A percentile compares a stretch with the other conserved stretches of the same genome.
phyloP scores from a whole-genome alignment of 345 rosid species.

The Acer negundo region DNA sequence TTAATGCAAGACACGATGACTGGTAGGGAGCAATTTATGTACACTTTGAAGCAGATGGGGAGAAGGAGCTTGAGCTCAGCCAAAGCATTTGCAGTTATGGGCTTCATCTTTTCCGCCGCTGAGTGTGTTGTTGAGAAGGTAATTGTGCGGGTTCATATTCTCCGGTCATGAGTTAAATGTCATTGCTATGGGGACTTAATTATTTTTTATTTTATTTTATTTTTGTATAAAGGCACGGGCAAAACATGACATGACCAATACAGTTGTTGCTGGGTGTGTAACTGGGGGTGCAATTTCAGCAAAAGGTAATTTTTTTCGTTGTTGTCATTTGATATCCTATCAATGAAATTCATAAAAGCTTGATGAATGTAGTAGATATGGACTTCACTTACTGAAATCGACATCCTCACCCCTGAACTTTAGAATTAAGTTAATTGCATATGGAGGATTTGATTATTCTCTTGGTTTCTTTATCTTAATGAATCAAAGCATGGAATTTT shows the following conservation, averaged over 20 bases:
- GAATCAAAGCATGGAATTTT: not conserved
- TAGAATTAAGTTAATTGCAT: not conserved
- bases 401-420: not conserved
- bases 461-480: not conserved
- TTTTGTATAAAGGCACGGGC: conserved; percentile 65
- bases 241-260: conserved; percentile 80
- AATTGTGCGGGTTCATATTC: conserved; percentile 14
- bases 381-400: not conserved
- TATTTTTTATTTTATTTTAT: not conserved
- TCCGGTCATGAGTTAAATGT: not conserved
- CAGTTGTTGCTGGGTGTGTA: conserved; percentile 85
- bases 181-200: not conserved
- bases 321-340: conserved; percentile 13
- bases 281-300: conserved; percentile 91
- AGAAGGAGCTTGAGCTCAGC: conserved; percentile 82
- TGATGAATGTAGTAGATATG: not conserved
- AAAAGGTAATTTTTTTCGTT: conserved; percentile 51
- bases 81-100: conserved; percentile 92
- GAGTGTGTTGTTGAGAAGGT: conserved; percentile 96
- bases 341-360: not conserved
- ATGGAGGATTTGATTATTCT: not conserved
- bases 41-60: conserved; percentile 82
- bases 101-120: conserved; percentile 82
- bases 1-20: conserved; percentile 74
- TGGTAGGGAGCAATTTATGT: conserved; percentile 71